Percentiles rank a stretch among this genome's conserved stretches.
These are phyloP conservation scores for Cicer pinnatifidum DNA, from an alignment of 306 rosid genomes.

Conservation along the genomic window DNA sequence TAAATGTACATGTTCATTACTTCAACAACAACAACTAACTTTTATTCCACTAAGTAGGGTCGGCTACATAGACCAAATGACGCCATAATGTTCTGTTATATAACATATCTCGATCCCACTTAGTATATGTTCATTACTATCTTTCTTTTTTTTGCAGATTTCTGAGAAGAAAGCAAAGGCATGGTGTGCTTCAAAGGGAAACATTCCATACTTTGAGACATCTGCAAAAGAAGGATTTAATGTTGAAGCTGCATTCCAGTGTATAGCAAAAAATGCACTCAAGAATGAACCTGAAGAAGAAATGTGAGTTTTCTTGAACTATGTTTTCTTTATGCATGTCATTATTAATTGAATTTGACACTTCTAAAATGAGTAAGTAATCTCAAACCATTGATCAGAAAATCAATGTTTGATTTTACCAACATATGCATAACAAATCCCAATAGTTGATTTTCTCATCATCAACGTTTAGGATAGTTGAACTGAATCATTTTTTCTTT, in stretches of 20 bases:
- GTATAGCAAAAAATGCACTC: slow-evolving; percentile 96
- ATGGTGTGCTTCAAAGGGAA: slow-evolving; percentile 99
- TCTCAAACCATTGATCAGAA: not conserved
- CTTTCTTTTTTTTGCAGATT: slow-evolving; percentile 56
- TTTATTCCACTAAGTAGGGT: too few relatives aligned
- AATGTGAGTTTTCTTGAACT: slow-evolving; percentile 60
- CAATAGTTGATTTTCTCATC: slow-evolving; percentile 1
- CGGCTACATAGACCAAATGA: too few relatives aligned
- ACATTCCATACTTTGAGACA: slow-evolving; percentile 96
- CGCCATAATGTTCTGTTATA: too few relatives aligned
- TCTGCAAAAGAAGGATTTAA: slow-evolving; percentile 99
- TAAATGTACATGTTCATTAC: not conserved
- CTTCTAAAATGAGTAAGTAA: not conserved
- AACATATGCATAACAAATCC: not conserved
- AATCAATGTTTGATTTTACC: not conserved
- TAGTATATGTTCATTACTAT: not conserved
- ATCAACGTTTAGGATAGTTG: not conserved
- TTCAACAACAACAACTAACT: too few relatives aligned
- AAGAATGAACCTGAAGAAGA: slow-evolving; percentile 99
- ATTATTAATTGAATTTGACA: not conserved
- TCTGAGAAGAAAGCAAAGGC: slow-evolving; percentile 99
- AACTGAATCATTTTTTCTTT: too few relatives aligned
- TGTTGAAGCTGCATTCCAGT: slow-evolving; percentile 95
- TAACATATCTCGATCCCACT: too few relatives aligned
- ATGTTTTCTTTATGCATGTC: slow-evolving; percentile 11